Base-by-base conservation (phyloP, 768 basidiomycete genomes). In the Lentinula lateritia region DNA sequence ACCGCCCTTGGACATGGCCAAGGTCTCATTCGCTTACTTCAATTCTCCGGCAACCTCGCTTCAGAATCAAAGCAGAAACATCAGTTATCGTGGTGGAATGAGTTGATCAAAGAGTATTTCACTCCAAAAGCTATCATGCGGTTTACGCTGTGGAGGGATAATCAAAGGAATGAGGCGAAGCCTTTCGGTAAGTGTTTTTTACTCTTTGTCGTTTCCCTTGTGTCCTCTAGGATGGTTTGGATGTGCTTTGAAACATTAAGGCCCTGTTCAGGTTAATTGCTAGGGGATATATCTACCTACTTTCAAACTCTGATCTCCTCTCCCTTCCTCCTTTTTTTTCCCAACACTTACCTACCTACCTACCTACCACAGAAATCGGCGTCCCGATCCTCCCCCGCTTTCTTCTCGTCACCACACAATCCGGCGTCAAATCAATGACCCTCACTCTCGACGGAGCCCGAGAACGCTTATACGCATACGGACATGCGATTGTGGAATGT, bases 131-230 rank as follows among this genome's bases (percentile, higher is more conserved):
- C 90, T 20, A 72, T 83, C 50, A 84, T 93, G 84, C 90, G 86
- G 70, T 80, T 93, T 66, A 92, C 90, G 2, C 74, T 93, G n/a
- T 93, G 92, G 92, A 90, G 90, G 69, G 91, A 92, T 71, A 92
- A 89, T 66, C 83, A 86, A 68, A 81, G 79, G 66, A 82, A 79
- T 28, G 92, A 93, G 68, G 90, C 91, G 36, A 93, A 92, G 67
- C 88, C 88, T 8, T 92, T 94, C 66, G 90, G 92, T 93, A 59
- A 52, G 88, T 52, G 38, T 46, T 59, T 66, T 58, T 28, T 3
- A 28, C 2, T 28, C 28, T 28, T 28, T 28, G 28, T 3, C 2
- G 28, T 28, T 28, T 4, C 3, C 28, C 28, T 28, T 28, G 28
- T 28, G 28, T 28, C 28, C 28, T 28, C 3, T 28, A 28, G 23